Evolutionary conservation across 805 yeast species (phyloP).

Genomic region (Candida ponderosae): DNA sequence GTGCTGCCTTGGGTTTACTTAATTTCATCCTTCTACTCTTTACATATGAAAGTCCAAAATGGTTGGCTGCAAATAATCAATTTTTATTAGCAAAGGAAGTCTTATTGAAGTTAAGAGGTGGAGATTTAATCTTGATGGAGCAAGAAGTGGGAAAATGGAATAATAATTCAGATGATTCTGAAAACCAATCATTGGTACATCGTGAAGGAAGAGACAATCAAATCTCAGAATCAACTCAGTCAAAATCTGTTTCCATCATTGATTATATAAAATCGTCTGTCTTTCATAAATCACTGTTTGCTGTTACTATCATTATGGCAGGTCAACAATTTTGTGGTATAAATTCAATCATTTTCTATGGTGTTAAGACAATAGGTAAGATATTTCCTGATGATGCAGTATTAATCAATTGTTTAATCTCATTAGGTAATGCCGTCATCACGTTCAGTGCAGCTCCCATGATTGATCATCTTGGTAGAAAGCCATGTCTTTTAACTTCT

Average conservation of each 20-base stretch:
- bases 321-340: conserved; percentile 93
- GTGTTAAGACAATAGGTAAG: conserved; percentile 73
- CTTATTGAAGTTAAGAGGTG: conserved; percentile 28
- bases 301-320: conserved; percentile 64
- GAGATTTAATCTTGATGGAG: conserved; percentile 10
- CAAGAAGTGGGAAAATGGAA: conserved; percentile 8
- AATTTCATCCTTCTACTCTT: conserved; percentile 37
- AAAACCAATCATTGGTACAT: conserved; percentile 1
- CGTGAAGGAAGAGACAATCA: conserved; percentile 1
- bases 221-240: background rate
- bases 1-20: conserved; percentile 42
- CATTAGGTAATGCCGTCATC: conserved; percentile 64
- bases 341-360: conserved; percentile 88
- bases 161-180: too few species aligned
- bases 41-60: conserved; percentile 75
- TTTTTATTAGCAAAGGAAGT: conserved; percentile 33
- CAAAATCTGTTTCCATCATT: conserved; percentile 19
- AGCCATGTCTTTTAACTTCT: conserved; percentile 60
- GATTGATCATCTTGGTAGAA: conserved; percentile 73
- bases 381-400: conserved; percentile 69
- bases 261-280: conserved; percentile 43
- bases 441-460: conserved; percentile 69
- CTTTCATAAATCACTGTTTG: conserved; percentile 51
- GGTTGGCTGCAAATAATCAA: conserved; percentile 53
- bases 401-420: conserved; percentile 65